phyloP scores from a whole-genome alignment of 129 eudicot genomes.

The Tanacetum coccineum region DNA sequence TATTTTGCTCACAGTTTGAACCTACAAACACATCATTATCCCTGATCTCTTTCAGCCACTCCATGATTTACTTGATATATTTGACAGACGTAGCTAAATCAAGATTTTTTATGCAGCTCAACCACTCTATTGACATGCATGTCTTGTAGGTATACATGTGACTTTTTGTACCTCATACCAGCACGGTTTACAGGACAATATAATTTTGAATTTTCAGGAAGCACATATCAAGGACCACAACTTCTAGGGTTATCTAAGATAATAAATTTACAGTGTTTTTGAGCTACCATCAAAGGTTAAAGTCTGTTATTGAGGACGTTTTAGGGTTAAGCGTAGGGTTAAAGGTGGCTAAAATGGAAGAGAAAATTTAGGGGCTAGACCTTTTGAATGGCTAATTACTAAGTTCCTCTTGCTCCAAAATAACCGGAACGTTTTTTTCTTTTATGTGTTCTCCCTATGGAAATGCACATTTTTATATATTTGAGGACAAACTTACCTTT shows the following conservation, averaged over 20 bases:
- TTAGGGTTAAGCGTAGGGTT: slow-evolving; percentile 3
- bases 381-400: no score
- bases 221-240: slow-evolving; percentile 28
- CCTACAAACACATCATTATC: neutral
- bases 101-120: slow-evolving; percentile 7
- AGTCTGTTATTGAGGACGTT: slow-evolving; percentile 17
- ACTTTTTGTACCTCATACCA: slow-evolving; percentile 10
- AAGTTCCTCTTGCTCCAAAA: no score
- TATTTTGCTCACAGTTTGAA: neutral
- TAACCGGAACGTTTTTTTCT: no score
- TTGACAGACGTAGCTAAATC: neutral
- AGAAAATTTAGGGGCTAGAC: no score
- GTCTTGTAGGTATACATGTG: slow-evolving; percentile 16
- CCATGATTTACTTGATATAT: neutral
- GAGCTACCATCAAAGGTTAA: slow-evolving; percentile 13
- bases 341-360: neutral
- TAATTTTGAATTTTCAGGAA: slow-evolving; percentile 20
- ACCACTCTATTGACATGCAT: slow-evolving; percentile 8
- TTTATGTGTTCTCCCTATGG: no score
- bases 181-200: slow-evolving; percentile 19
- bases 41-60: neutral
- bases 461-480: no score
- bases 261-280: slow-evolving; percentile 6
- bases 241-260: slow-evolving; percentile 1
- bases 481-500: no score